Evolutionary conservation across 108 stramenopile genomes (phyloP).

Genomic region (Cylindrotheca closterium): DNA sequence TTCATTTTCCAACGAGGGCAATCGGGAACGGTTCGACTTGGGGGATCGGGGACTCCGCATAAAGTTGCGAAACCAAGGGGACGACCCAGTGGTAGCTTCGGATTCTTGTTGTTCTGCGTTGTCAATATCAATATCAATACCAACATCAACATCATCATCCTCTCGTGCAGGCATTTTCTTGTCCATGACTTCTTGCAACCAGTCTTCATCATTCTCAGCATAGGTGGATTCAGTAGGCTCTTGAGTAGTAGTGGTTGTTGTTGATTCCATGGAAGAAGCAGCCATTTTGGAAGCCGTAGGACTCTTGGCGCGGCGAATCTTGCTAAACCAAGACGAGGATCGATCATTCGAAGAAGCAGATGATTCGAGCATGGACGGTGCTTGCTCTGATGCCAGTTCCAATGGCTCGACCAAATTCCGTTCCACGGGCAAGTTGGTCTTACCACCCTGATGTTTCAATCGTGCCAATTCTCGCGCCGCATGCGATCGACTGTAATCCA

Average conservation of each 20-base stretch:
- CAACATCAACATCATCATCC: too few species aligned
- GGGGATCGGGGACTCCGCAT: too few species aligned
- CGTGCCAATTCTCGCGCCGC: not conserved
- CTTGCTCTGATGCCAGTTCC: not conserved
- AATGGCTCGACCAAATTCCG: not conserved
- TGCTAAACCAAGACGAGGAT: slow-evolving; percentile 3
- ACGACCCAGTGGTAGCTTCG: too few species aligned
- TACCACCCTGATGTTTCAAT: not conserved
- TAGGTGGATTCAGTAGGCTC: slow-evolving; percentile 6
- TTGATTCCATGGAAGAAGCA: not conserved
- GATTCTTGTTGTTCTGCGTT: too few species aligned
- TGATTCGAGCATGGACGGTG: not conserved
- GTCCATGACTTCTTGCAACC: slow-evolving; percentile 32
- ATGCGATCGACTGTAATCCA: not conserved
- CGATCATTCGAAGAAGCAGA: not conserved
- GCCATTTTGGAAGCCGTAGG: not conserved
- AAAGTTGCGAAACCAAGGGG: too few species aligned
- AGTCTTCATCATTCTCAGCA: slow-evolving; percentile 28
- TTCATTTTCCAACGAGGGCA: not conserved
- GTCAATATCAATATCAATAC: too few species aligned
- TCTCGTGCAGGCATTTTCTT: not conserved
- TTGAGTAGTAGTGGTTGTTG: not conserved
- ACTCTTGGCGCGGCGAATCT: slow-evolving; percentile 4
- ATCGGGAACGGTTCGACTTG: not conserved
- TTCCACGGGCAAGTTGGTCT: not conserved